Percentiles rank a stretch among this genome's conserved stretches.
phyloP scores from a whole-genome alignment of 441 rosid species.

The Arabidopsis hybrid region DNA sequence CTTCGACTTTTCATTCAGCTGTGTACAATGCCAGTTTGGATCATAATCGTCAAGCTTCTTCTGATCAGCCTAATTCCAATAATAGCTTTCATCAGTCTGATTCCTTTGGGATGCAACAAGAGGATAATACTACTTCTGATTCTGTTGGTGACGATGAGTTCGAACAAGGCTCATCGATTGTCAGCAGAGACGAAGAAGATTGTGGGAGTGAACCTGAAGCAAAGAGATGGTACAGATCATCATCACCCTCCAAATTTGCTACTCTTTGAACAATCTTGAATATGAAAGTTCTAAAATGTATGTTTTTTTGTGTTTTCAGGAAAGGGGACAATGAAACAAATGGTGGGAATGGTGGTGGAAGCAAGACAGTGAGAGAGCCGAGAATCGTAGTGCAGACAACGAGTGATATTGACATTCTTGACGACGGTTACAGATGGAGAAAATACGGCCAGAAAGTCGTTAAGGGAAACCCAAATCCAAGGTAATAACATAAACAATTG shows the following conservation, averaged over 20 bases:
- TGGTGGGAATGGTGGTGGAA: slow-evolving; percentile 56
- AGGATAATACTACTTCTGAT: slow-evolving; percentile 64
- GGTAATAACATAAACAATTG: slow-evolving; percentile 44
- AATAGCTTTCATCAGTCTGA: slow-evolving; percentile 48
- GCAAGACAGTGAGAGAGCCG: slow-evolving; percentile 69
- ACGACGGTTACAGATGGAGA: slow-evolving; percentile 78
- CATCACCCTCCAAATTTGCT: neutral
- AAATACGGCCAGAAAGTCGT: slow-evolving; percentile 81
- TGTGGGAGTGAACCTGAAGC: slow-evolving; percentile 78
- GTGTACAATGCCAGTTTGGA: slow-evolving; percentile 39
- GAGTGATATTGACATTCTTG: slow-evolving; percentile 71
- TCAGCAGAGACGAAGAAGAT: slow-evolving; percentile 66
- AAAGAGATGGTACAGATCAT: slow-evolving; percentile 72
- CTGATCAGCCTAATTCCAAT: slow-evolving; percentile 51
- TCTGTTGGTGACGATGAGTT: slow-evolving; percentile 78
- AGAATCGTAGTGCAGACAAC: slow-evolving; percentile 74
- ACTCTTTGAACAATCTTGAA: slow-evolving; percentile 1
- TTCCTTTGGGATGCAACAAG: slow-evolving; percentile 60
- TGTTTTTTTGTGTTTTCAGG: slow-evolving; percentile 45
- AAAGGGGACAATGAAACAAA: slow-evolving; percentile 58
- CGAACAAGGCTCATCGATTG: slow-evolving; percentile 67
- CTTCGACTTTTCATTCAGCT: slow-evolving; percentile 47
- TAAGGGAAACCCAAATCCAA: slow-evolving; percentile 77
- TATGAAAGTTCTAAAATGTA: neutral
- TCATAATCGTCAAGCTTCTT: slow-evolving; percentile 35